Evolutionary conservation across 2,329 filamentous ascomycete species (phyloP).

Genomic region (Xylariaceae sp.): DNA sequence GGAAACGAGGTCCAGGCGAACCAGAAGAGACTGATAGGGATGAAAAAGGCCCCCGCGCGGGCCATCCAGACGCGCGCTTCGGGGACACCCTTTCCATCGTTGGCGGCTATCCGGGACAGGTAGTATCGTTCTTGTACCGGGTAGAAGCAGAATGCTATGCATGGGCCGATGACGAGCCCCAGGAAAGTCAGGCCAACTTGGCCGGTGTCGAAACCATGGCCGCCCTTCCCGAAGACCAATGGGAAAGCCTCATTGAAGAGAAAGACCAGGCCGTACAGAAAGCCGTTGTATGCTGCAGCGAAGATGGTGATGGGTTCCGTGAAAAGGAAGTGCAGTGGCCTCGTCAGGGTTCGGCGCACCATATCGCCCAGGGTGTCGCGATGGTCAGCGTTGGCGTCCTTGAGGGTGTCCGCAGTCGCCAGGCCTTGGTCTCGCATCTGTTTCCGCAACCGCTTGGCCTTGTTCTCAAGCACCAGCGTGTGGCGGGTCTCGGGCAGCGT

Average conservation of each 20-base stretch:
- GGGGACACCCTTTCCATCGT: not conserved
- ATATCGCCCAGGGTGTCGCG: not conserved
- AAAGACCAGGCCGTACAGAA: not conserved
- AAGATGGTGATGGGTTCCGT: slow-evolving; percentile 1
- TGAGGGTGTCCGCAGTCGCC: not conserved
- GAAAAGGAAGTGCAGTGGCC: not conserved
- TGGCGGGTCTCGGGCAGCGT: slow-evolving; percentile 1
- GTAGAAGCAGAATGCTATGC: not conserved
- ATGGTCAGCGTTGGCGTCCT: not conserved
- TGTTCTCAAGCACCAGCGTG: not conserved
- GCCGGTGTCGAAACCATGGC: not conserved
- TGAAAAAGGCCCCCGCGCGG: slow-evolving; percentile 2
- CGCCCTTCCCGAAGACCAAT: not conserved
- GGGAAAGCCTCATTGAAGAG: slow-evolving; percentile 1
- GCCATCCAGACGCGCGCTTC: slow-evolving; percentile 1
- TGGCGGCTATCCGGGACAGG: not conserved
- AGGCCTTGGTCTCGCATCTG: not conserved
- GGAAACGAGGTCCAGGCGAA: slow-evolving; percentile 56
- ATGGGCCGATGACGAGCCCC: not conserved
- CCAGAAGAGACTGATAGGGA: slow-evolving; percentile 54
- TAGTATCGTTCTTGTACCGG: slow-evolving; percentile 1
- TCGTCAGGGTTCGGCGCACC: not conserved
- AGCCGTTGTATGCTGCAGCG: not conserved
- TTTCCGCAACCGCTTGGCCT: not conserved
- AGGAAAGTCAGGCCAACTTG: not conserved